Conservation (phyloP, 306 rosid genomes). For the Corylus heterophylla region DNA sequence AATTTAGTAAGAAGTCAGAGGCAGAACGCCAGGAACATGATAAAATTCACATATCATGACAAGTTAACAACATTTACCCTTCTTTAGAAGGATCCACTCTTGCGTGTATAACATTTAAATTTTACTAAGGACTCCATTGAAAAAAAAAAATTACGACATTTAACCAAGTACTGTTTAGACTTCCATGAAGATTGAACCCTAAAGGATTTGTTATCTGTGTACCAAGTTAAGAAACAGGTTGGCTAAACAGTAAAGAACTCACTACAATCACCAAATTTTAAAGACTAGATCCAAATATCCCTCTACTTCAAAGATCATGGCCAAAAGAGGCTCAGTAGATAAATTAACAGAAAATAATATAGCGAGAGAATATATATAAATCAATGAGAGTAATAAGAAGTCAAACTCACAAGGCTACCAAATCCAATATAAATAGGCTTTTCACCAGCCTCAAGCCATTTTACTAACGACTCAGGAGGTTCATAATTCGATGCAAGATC, state of each 20-base stretch:
- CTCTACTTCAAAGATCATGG: background rate
- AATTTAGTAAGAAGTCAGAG: background rate
- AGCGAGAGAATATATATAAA: background rate
- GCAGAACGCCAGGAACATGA: background rate
- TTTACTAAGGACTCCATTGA: background rate
- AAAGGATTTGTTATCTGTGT: background rate
- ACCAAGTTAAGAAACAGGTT: background rate
- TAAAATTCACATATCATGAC: background rate
- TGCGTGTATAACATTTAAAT: background rate
- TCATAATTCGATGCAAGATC: constrained; percentile 96
- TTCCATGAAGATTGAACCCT: background rate
- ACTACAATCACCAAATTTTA: background rate
- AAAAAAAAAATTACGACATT: background rate
- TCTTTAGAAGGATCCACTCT: background rate
- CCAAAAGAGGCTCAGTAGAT: background rate
- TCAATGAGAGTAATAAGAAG: constrained; percentile 22
- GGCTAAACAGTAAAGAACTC: background rate
- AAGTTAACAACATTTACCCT: background rate
- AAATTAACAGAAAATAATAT: background rate
- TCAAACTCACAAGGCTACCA: constrained; percentile 82
- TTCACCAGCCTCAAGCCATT: constrained; percentile 92
- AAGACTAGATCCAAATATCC: too few relatives aligned
- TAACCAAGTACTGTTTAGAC: background rate
- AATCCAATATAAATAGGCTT: constrained; percentile 90
- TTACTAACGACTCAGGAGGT: constrained; percentile 76